These are phyloP conservation scores for Penicillium hordei DNA, from an alignment of 2,329 filamentous ascomycete genomes.

Conservation along the genomic window DNA sequence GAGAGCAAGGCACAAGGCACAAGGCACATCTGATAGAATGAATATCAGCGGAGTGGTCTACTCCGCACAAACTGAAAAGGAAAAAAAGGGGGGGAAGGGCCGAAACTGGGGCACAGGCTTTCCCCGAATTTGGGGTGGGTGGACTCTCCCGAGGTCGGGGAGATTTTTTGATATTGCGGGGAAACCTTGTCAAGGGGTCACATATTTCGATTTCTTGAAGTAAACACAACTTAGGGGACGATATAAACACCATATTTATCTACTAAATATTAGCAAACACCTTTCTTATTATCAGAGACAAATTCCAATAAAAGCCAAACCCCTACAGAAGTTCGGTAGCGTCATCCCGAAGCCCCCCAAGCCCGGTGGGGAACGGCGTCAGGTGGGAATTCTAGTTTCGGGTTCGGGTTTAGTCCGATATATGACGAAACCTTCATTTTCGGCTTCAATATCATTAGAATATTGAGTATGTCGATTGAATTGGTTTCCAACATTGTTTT, in stretches of 20 bases:
- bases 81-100: not conserved
- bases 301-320: not conserved
- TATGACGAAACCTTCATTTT: no score
- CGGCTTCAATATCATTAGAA: not conserved
- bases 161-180: slow-evolving; percentile 7
- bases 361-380: not conserved
- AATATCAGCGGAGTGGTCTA: slow-evolving; percentile 14
- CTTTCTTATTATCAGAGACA: not conserved
- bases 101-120: not conserved
- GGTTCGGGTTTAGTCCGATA: not conserved
- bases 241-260: no score
- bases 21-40: not conserved
- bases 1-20: not conserved
- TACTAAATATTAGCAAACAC: not conserved
- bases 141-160: not conserved
- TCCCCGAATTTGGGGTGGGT: slow-evolving; percentile 1
- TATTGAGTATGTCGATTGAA: not conserved
- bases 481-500: not conserved
- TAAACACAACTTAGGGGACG: not conserved
- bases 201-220: not conserved
- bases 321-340: not conserved
- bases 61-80: slow-evolving; percentile 14
- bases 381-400: not conserved
- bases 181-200: not conserved
- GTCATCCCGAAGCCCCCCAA: not conserved